Conservation (phyloP, 2,329 filamentous ascomycete species). For the Trichothecium sympodiale region DNA sequence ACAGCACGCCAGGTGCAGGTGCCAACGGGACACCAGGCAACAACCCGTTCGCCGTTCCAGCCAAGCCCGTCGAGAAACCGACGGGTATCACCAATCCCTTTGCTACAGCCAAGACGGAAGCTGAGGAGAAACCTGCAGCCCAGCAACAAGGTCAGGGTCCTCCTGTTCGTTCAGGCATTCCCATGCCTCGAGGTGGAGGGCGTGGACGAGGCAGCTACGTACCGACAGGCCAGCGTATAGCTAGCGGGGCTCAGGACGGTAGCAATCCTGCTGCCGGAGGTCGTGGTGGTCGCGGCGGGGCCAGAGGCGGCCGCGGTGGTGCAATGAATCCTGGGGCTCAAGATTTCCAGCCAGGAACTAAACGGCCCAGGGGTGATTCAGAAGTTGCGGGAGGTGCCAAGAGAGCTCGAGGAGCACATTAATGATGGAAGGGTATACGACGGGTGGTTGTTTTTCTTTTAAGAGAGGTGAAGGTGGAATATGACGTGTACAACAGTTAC, state of each 20-base stretch:
- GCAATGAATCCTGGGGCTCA: constrained; percentile 38
- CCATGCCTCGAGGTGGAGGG: constrained; percentile 28
- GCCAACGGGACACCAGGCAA: not conserved
- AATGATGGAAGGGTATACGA: no score
- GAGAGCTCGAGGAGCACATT: constrained; percentile 28
- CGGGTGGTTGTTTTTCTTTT: no score
- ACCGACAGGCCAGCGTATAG: constrained; percentile 23
- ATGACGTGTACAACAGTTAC: no score
- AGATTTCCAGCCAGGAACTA: constrained; percentile 47
- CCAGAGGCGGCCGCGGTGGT: constrained; percentile 24
- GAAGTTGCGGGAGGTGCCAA: constrained; percentile 30
- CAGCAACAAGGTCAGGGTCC: constrained; percentile 7
- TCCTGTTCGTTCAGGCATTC: constrained; percentile 22
- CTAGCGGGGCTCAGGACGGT: constrained; percentile 24
- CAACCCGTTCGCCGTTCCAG: constrained; percentile 8
- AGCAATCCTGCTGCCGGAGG: constrained; percentile 16
- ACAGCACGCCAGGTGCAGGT: constrained; percentile 5
- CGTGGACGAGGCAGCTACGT: constrained; percentile 26
- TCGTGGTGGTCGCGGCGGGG: constrained; percentile 29
- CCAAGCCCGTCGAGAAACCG: constrained; percentile 11
- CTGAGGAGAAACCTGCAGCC: constrained; percentile 7
- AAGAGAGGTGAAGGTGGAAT: no score
- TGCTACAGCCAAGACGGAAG: constrained; percentile 12
- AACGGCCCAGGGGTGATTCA: constrained; percentile 44
- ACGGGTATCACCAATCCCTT: constrained; percentile 20